phyloP scores from a whole-genome alignment of 2,329 filamentous ascomycete genomes.

The Ophiostoma sp. region DNA sequence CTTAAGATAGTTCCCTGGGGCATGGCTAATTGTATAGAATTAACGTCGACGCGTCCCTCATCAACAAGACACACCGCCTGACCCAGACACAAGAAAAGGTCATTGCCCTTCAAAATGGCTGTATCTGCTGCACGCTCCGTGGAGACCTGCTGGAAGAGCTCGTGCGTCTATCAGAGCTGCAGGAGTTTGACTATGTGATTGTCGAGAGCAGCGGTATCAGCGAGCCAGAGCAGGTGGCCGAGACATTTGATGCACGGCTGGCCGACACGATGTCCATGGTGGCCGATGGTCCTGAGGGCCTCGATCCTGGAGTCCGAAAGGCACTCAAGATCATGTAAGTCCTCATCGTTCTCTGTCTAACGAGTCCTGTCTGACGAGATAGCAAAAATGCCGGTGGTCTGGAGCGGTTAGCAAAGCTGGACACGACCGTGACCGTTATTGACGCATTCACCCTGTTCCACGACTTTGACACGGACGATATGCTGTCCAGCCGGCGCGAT shows the following conservation, averaged over 20 bases:
- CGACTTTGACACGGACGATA: conserved; percentile 65
- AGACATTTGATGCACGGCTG: conserved; percentile 60
- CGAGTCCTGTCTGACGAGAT: not conserved
- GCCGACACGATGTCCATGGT: conserved; percentile 42
- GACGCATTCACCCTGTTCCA: conserved; percentile 68
- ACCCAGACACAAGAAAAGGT: conserved; percentile 58
- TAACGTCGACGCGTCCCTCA: conserved; percentile 60
- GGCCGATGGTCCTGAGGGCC: conserved; percentile 31
- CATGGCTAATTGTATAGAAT: conserved; percentile 37
- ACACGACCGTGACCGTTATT: conserved; percentile 67
- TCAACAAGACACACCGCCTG: conserved; percentile 51
- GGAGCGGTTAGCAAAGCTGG: conserved; percentile 59
- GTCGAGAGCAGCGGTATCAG: conserved; percentile 69
- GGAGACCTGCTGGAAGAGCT: conserved; percentile 43
- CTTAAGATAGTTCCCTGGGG: not conserved
- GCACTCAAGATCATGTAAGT: conserved; percentile 2
- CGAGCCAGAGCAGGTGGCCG: conserved; percentile 67
- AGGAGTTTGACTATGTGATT: conserved; percentile 64
- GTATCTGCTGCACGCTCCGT: conserved; percentile 67
- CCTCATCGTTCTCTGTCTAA: no score
- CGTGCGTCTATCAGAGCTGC: conserved; percentile 55
- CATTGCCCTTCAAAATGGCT: conserved; percentile 65
- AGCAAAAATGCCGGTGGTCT: conserved; percentile 51
- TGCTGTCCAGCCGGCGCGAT: conserved; percentile 58
- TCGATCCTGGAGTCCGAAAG: conserved; percentile 19